A percentile compares a stretch with the other conserved stretches of the same genome.
These are phyloP conservation scores for Gardenia jasminoides DNA, from an alignment of 257 asterid species.

Conservation along the genomic window DNA sequence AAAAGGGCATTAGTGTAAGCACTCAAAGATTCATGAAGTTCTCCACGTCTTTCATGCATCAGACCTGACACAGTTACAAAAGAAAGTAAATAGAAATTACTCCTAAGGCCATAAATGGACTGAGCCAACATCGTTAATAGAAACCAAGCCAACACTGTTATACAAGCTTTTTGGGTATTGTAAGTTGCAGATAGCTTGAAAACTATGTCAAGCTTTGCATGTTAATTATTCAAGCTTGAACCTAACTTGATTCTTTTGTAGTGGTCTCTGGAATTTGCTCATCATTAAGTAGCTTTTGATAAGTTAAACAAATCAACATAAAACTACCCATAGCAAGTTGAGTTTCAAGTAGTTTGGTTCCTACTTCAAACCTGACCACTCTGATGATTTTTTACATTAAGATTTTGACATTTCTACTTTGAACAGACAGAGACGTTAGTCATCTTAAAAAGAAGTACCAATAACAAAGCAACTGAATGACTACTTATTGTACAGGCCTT, in stretches of 20 bases:
- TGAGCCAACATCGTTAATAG: no score
- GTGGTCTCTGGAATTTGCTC: not conserved
- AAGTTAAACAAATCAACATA: not conserved
- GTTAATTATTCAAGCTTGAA: not conserved
- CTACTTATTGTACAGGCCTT: not conserved
- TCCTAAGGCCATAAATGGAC: not conserved
- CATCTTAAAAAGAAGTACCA: not conserved
- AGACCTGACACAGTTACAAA: conserved; percentile 42
- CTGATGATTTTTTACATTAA: not conserved
- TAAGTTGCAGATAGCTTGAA: no score
- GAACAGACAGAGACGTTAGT: not conserved
- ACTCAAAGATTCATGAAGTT: conserved; percentile 52
- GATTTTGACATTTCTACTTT: not conserved
- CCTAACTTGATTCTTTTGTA: not conserved
- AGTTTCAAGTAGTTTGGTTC: not conserved
- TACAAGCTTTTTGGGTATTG: not conserved
- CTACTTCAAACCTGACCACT: no score
- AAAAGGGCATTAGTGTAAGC: conserved; percentile 65
- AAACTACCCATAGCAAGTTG: not conserved
- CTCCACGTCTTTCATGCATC: conserved; percentile 73
- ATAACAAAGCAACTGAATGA: not conserved
- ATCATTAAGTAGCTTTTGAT: not conserved
- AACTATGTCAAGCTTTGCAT: no score
- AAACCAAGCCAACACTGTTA: not conserved
- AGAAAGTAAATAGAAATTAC: not conserved